Percentiles rank a stretch among this genome's conserved stretches.
These are phyloP conservation scores for Aspergillus vadensis DNA, from an alignment of 2,329 filamentous ascomycete species.

Conservation along the genomic window DNA sequence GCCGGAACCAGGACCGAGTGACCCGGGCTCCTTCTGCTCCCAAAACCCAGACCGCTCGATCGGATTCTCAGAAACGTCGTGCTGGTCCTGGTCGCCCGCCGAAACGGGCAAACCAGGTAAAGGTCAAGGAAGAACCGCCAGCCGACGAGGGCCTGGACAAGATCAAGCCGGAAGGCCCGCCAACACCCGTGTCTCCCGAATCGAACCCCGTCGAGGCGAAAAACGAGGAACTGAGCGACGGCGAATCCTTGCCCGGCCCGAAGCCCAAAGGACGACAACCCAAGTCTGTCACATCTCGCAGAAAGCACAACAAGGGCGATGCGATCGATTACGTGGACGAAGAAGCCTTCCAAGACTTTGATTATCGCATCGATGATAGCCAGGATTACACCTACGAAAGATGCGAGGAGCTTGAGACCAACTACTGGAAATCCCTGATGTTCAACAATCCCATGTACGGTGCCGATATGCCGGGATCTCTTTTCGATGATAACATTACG, in stretches of 20 bases:
- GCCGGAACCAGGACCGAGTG: slow-evolving; percentile 52
- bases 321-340: slow-evolving; percentile 81
- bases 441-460: slow-evolving; percentile 95
- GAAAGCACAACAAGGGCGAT: slow-evolving; percentile 82
- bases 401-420: slow-evolving; percentile 89
- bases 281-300: slow-evolving; percentile 78
- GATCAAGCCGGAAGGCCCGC: slow-evolving; percentile 50
- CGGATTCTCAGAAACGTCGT: slow-evolving; percentile 50
- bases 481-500: slow-evolving; percentile 78
- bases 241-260: slow-evolving; percentile 43
- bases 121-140: slow-evolving; percentile 41
- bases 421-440: slow-evolving; percentile 96
- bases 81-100: slow-evolving; percentile 43
- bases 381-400: slow-evolving; percentile 88
- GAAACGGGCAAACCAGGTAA: slow-evolving; percentile 40
- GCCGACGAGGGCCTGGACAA: slow-evolving; percentile 41
- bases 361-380: slow-evolving; percentile 80
- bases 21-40: slow-evolving; percentile 41
- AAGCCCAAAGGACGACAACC: slow-evolving; percentile 59
- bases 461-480: slow-evolving; percentile 91
- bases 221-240: slow-evolving; percentile 55
- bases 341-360: slow-evolving; percentile 83
- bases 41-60: slow-evolving; percentile 37
- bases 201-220: slow-evolving; percentile 57
- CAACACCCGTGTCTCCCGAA: slow-evolving; percentile 56